Base-by-base conservation (phyloP, 352 stramenopile species). In the Poterioochromonas sp. region DNA sequence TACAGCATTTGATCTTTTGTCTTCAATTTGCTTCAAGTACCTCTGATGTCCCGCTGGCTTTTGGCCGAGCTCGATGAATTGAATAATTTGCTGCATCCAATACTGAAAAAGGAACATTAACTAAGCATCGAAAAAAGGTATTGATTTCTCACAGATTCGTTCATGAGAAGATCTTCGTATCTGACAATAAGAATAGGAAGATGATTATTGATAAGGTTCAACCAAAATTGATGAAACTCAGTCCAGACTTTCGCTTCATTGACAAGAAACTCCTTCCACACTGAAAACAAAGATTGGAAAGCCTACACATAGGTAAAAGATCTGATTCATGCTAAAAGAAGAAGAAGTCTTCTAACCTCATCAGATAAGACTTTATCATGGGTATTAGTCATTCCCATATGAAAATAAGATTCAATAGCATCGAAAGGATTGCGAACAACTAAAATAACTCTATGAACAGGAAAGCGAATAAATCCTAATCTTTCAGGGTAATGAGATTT, bases 341-440 rank as follows among this genome's bases (percentile, higher is more conserved):
- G n/a, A n/a, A n/a, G n/a, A n/a, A 34, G 74, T 18, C 18, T 65
- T 73, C 26, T 18, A 40, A 71, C 62, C 62, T 71, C 5, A 32
- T 3, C 35, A 39, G 79, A 60, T 60, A 77, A 80, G 26, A 22
- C 60, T 37, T 81, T 70, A 22, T 51, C 58, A 51, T 81, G 68
- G 1, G 73, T 79, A 35, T 79, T 62, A 18, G 80, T 77, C 73
- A 74, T 81, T 11, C 15, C 94, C 87, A 98, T 93, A 85, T 99
- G 98, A 82, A 97, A 99, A 85, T 99, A 99, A 64, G 93, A 98
- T 79, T 98, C 93, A 83, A 99, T 98, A 35, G 93, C 91, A 88
- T 99, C 95, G 87, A 94, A 98, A 0, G 94, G 95, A 83, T 98
- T 98, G 58, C 95, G 88, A 77, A 94, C 83, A 20, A 94, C 79